Evolutionary conservation across 208 protist species (phyloP).

Genomic region (Wallacemonas collosoma): DNA sequence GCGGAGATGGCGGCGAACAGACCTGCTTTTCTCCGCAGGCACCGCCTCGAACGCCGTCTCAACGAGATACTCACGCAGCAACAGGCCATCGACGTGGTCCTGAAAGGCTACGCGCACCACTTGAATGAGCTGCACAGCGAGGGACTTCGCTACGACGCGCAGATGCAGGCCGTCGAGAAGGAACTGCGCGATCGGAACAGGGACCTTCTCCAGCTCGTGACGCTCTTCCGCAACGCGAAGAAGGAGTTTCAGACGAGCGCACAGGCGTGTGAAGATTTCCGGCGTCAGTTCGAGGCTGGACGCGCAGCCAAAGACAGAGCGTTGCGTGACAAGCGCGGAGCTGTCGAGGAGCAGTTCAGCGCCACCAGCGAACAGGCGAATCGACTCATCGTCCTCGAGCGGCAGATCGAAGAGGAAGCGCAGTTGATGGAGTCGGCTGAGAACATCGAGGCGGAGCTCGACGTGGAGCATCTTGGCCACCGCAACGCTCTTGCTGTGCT

Average conservation of each 20-base stretch:
- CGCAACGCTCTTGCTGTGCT: slow-evolving; percentile 23
- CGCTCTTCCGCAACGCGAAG: slow-evolving; percentile 81
- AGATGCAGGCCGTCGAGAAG: slow-evolving; percentile 60
- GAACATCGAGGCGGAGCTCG: slow-evolving; percentile 36
- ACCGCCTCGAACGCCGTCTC: slow-evolving; percentile 89
- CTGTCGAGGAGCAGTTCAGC: slow-evolving; percentile 55
- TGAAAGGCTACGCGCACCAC: slow-evolving; percentile 88
- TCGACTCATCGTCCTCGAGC: slow-evolving; percentile 43
- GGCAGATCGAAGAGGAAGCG: slow-evolving; percentile 61
- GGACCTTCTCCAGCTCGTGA: slow-evolving; percentile 87
- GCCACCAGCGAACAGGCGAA: slow-evolving; percentile 60
- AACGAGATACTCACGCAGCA: slow-evolving; percentile 91
- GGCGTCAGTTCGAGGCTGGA: slow-evolving; percentile 38
- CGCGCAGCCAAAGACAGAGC: slow-evolving; percentile 74
- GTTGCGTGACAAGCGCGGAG: slow-evolving; percentile 59
- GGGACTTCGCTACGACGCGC: slow-evolving; percentile 62
- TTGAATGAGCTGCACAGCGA: slow-evolving; percentile 71
- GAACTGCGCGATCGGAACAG: slow-evolving; percentile 79
- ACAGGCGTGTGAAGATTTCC: slow-evolving; percentile 50
- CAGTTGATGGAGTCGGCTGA: slow-evolving; percentile 70
- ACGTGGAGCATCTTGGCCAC: slow-evolving; percentile 25
- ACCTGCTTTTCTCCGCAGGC: slow-evolving; percentile 77
- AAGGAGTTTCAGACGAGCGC: slow-evolving; percentile 56
- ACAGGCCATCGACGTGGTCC: slow-evolving; percentile 74
- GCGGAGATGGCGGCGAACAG: slow-evolving; percentile 33